Evolutionary conservation across 768 basidiomycete species (phyloP).

Genomic region (Kwoniella shandongensis): DNA sequence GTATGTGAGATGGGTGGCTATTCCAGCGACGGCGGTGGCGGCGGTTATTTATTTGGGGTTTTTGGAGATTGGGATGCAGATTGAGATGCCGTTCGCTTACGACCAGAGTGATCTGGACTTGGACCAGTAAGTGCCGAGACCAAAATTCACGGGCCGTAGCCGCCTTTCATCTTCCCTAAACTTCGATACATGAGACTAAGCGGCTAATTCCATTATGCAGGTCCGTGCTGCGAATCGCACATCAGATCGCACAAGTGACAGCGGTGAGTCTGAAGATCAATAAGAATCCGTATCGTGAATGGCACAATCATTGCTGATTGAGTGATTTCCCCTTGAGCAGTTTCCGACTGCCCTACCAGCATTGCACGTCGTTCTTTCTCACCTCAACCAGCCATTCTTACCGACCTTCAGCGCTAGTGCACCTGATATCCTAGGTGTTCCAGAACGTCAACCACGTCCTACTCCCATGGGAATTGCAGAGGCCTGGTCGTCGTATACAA

Average conservation of each 20-base stretch:
- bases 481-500: conserved; percentile 19
- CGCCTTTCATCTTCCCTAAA: too few species aligned
- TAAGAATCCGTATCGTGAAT: too few species aligned
- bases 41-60: conserved; percentile 75
- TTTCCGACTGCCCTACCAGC: conserved; percentile 62
- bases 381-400: conserved; percentile 69
- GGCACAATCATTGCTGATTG: too few species aligned
- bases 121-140: too few species aligned
- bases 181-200: too few species aligned
- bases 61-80: conserved; percentile 60
- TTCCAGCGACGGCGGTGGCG: conserved; percentile 67
- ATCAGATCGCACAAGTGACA: conserved; percentile 71
- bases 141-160: too few species aligned
- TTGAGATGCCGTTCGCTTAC: conserved; percentile 45
- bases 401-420: conserved; percentile 65
- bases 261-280: conserved; percentile 59
- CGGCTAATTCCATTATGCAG: too few species aligned
- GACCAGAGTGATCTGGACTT: conserved; percentile 53
- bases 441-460: conserved; percentile 22
- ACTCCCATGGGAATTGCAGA: conserved; percentile 28
- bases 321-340: too few species aligned
- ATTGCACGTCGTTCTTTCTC: conserved; percentile 59
- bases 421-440: conserved; percentile 57
- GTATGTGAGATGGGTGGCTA: conserved; percentile 65
- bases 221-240: conserved; percentile 67